Evolutionary conservation across 2,329 filamentous ascomycete genomes (phyloP).

Genomic region (Aspergillus calidoustus): DNA sequence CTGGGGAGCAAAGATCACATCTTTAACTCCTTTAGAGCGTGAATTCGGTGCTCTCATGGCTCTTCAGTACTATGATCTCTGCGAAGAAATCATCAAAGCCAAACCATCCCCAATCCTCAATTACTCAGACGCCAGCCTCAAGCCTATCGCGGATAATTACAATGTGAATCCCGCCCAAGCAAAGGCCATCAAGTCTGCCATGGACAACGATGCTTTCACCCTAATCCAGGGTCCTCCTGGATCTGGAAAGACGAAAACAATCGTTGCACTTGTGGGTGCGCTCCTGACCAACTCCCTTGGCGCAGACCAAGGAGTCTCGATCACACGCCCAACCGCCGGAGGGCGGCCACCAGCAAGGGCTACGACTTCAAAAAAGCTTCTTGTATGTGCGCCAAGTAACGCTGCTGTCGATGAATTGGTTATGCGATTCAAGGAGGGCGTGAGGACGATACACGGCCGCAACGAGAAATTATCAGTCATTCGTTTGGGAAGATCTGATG

Average conservation of each 20-base stretch:
- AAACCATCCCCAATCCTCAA: constrained; percentile 86
- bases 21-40: constrained; percentile 91
- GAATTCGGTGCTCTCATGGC: constrained; percentile 92
- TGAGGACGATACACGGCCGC: constrained; percentile 76
- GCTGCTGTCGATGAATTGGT: constrained; percentile 96
- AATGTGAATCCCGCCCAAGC: constrained; percentile 87
- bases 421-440: constrained; percentile 83
- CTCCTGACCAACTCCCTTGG: constrained; percentile 68
- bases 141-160: constrained; percentile 74
- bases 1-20: constrained; percentile 81
- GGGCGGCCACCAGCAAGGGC: constrained; percentile 38
- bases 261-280: constrained; percentile 92
- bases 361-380: constrained; percentile 73
- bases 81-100: constrained; percentile 86
- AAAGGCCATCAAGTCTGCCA: constrained; percentile 85
- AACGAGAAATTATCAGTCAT: constrained; percentile 81
- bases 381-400: constrained; percentile 98
- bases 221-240: constrained; percentile 94
- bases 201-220: constrained; percentile 96
- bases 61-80: constrained; percentile 92
- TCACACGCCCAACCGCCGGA: constrained; percentile 49
- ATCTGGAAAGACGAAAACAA: constrained; percentile 98
- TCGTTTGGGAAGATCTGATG: constrained; percentile 86
- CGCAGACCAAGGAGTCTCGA: constrained; percentile 51
- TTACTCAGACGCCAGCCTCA: constrained; percentile 75